Evolutionary conservation across 306 rosid genomes (phyloP), one percentile per base, ranked within the genome.

Genomic region (Castanea crenata): DNA sequence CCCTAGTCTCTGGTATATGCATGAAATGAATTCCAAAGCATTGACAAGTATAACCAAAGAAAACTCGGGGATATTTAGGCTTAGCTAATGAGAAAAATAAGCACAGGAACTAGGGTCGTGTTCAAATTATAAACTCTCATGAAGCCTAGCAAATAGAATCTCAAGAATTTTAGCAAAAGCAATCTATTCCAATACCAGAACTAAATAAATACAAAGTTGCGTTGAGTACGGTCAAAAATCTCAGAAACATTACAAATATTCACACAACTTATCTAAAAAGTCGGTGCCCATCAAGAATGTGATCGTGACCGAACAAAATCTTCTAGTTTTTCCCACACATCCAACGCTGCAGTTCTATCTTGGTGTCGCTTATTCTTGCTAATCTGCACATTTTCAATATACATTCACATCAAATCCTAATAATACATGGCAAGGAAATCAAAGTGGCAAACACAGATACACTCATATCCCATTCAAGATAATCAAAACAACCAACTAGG

Each of bases 291-390:
- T 96, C 90, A 96, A 78, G 99, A 88, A 81, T 90, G 98, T n/a
- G 99, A 87, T 21, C 98, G 83, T 34, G 99, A 92, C 75, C 93
- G 91, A 6, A 89, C 96, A 89, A 96, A 96, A 32, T 93, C 99
- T 79, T 96, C 99, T 54, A 96, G 89, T 75, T 93, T 90, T 63
- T 96, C 99, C 99, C 99, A 96, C 83, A 96, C 99, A 85, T 96
- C 99, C 86, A 96, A 78, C 6, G 99, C 99, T 0, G 98, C 99
- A 79, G 99, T 98, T 82, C 98, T 86, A 79, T 96, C 99, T 81
- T 96, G 99, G 80, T 93, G 99, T 55, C 99, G 88, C 82, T 96
- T 96, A 82, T 96, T 96, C 90, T 93, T 96, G 86, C 99, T 96
- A 74, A 96, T 93, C 99, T 96, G 93, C 71, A 65, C 52, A 74